Evolutionary conservation across 192 early-diverging fungal species (phyloP), one percentile per base, ranked within the genome.

Genomic region (Lobosporangium transversale): DNA sequence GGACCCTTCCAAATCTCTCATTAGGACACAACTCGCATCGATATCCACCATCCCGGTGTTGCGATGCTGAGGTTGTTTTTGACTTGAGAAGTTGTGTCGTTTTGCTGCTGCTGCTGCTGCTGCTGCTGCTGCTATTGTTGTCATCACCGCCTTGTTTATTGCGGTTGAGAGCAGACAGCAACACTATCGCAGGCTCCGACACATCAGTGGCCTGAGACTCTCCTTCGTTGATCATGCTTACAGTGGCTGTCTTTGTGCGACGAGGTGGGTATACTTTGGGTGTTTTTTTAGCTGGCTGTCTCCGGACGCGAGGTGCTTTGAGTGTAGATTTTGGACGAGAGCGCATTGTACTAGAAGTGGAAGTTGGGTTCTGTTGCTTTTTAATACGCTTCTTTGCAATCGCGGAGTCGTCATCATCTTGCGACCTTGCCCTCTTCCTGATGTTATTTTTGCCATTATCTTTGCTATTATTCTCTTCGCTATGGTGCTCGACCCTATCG

Each of bases 201-300:
- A 2, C 9, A 49, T 49, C 47, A 49, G 23, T 20, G 47, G 14
- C 47, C 47, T 9, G 21, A 10, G 47, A 49, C 47, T 14, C 8
- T 49, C 37, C 14, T 10, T 40, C 37, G 14, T 10, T 14, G 14
- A 7, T 40, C 14, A 10, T 40, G 37, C 7, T 40, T 40, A 40
- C 37, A 10, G 14, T 40, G 7, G 37, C 37, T 40, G 37, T 14
- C 8, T 14, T 40, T 40, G 37, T 14, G 37, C 26, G 27, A 9
- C 69, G 61, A 1, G 44, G 61, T 27, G 69, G 69, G 48, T 73
- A 73, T 35, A 73, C 61, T 44, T 73, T 73, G 32, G 62, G 69
- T 10, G 36, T 42, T 48, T 36, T 56, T 23, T 64, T 54, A 30
- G 37, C 36, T 3, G 51, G 12, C 11, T 53, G 14, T 31, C 51